A percentile compares a stretch with the other conserved stretches of the same genome.
These are phyloP conservation scores for Diaporthe destruens DNA, from an alignment of 2,329 filamentous ascomycete genomes.

Conservation along the genomic window DNA sequence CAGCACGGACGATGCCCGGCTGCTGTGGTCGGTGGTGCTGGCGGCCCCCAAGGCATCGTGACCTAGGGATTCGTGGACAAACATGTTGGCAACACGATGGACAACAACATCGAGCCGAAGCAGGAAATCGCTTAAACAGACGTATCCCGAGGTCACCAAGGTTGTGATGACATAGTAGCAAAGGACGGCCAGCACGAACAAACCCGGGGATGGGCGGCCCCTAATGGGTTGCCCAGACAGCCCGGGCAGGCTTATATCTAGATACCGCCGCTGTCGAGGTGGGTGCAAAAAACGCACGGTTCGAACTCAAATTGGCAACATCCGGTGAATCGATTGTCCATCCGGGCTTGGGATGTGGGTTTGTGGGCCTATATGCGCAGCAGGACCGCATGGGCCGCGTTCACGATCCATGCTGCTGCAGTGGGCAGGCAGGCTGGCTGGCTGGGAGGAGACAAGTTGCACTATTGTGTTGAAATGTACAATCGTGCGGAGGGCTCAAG, in stretches of 20 bases:
- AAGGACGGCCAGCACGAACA: conserved; percentile 5
- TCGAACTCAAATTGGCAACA: conserved; percentile 30
- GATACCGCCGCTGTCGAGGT: neutral
- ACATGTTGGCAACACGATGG: neutral
- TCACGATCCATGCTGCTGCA: neutral
- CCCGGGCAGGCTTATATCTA: conserved; percentile 15
- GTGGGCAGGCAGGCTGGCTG: no score
- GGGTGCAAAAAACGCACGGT: conserved; percentile 6
- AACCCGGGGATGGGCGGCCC: neutral
- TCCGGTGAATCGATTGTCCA: conserved; percentile 20
- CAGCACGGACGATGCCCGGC: conserved; percentile 18
- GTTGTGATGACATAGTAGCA: neutral
- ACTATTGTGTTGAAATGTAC: neutral
- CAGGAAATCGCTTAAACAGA: neutral
- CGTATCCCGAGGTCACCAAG: neutral
- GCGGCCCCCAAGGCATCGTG: conserved; percentile 13
- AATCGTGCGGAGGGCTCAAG: neutral
- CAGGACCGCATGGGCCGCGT: conserved; percentile 11
- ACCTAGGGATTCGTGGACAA: conserved; percentile 1
- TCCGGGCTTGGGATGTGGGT: conserved; percentile 4
- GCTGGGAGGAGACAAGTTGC: no score
- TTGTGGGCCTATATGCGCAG: neutral
- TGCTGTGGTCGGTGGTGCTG: conserved; percentile 3
- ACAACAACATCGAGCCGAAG: neutral
- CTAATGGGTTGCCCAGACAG: neutral